These are phyloP conservation scores for Fusarium poae DNA, from an alignment of 2,329 filamentous ascomycete genomes.

Conservation along the genomic window DNA sequence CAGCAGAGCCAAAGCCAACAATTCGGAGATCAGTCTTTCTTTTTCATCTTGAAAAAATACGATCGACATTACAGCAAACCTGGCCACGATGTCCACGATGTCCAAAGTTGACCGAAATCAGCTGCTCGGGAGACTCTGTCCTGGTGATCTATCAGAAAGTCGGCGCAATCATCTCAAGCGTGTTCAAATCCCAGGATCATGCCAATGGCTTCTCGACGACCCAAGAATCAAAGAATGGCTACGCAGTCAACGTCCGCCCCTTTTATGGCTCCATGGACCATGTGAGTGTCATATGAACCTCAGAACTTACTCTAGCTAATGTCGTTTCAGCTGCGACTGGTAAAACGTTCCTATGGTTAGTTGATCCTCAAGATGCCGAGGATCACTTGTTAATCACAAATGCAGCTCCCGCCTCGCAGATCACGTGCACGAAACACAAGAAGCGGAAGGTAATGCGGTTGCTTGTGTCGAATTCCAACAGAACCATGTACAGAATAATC, in stretches of 20 bases:
- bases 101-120: accelerated
- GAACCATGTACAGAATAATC: background rate
- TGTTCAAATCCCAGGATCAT: background rate
- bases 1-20: background rate
- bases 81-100: background rate
- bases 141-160: constrained; percentile 10
- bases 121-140: constrained; percentile 4
- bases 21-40: background rate
- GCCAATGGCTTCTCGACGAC: constrained; percentile 9
- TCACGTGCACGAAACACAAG: background rate
- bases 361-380: background rate
- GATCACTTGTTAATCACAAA: background rate
- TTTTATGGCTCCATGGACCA: constrained; percentile 26
- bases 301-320: background rate
- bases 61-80: accelerated
- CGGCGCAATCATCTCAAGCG: background rate
- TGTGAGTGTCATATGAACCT: background rate
- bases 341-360: constrained; percentile 16
- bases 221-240: background rate
- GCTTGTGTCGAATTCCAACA: background rate
- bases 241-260: accelerated
- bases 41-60: background rate
- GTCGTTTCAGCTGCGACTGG: background rate
- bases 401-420: background rate
- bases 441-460: background rate